phyloP scores from a whole-genome alignment of 139 green algal species.

The Tetradesmus obliquus region DNA sequence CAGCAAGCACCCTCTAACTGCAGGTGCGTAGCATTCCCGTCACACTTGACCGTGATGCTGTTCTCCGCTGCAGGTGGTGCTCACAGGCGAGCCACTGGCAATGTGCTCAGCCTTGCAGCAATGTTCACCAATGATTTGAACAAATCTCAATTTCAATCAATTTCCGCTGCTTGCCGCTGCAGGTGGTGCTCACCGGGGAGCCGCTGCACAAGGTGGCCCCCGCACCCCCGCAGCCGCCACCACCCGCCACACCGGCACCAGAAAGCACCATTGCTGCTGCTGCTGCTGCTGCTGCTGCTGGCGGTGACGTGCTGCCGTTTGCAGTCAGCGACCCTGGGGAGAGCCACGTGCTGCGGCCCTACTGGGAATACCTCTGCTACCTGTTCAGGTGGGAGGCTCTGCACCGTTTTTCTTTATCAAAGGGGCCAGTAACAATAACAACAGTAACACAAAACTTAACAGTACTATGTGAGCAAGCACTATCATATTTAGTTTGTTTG shows the following conservation, averaged over 20 bases:
- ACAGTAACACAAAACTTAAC: no score
- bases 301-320: slow-evolving; percentile 36
- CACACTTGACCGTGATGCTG: no score
- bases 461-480: no score
- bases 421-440: no score
- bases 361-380: slow-evolving; percentile 96
- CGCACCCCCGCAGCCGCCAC: slow-evolving; percentile 2
- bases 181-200: slow-evolving; percentile 34
- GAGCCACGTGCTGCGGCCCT: slow-evolving; percentile 72
- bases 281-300: slow-evolving; percentile 13
- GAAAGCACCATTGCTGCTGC: neutral
- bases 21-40: no score
- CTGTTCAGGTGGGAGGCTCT: slow-evolving; percentile 80
- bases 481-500: no score
- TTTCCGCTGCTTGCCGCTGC: neutral
- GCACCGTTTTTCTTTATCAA: no score
- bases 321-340: slow-evolving; percentile 50
- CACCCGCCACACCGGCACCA: slow-evolving; percentile 17
- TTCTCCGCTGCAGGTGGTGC: neutral
- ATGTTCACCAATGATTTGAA: no score
- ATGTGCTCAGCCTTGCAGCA: no score
- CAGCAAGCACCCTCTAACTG: no score
- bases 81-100: slow-evolving; percentile 15
- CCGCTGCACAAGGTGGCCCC: slow-evolving; percentile 20
- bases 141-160: no score